Evolutionary conservation across 331 rosid genomes (phyloP), one percentile per base, ranked within the genome.

Genomic region (Saraca asoca): DNA sequence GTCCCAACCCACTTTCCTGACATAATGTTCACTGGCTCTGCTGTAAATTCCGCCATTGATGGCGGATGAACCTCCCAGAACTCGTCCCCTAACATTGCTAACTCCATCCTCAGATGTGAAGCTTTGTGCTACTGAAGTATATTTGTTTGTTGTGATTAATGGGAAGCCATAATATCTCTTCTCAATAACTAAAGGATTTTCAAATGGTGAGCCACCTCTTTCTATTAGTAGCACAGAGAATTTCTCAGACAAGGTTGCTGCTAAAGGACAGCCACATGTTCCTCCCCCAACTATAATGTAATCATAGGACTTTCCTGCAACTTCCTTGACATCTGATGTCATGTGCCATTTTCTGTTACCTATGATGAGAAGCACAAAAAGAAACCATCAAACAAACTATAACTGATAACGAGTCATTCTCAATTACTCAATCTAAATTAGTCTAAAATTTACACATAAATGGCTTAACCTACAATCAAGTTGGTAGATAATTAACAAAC

Each of bases 241-340:
- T n/a, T 71, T 84, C 70, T 86, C 79, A 0, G 94, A 84, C 42
- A 84, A 55, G 2, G 96, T 89, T 44, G 88, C 89, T 16, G 94
- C 96, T 39, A 89, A 61, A 13, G 91, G 77, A 58, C 96, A 89
- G 3, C 89, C 96, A 0, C 87, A 46, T 13, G 89, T 86, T 35
- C 93, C 96, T 84, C 94, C 94, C 29, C 91, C 96, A 54, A 89
- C 85, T 66, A 86, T 44, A n/a, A 86, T 80, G 76, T 86, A 89
- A 76, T 89, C 85, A 42, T 85, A 87, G 49, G 71, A 74, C 52
- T 80, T 85, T 4, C 96, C 88, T 9, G 91, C 75, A 18, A 85
- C 70, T 80, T 87, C 88, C 34, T 75, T 18, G 18, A 71, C 88
- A 80, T 87, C 73, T 55, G 95, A 85, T 71, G 90, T 87, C 81